phyloP scores from a whole-genome alignment of 257 asterid genomes.

The Solanum okadae region DNA sequence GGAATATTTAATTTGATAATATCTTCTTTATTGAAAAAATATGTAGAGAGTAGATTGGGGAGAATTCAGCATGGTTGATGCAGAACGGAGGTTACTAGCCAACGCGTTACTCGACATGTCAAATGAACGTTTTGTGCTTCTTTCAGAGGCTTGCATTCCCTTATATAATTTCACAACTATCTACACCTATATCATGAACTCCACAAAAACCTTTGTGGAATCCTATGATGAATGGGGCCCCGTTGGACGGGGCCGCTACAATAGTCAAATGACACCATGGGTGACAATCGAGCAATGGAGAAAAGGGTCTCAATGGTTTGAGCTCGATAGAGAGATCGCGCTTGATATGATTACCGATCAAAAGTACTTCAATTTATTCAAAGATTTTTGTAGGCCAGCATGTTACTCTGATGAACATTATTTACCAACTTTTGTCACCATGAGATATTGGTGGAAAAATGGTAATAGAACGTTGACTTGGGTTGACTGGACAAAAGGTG shows the following conservation, averaged over 20 bases:
- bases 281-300: slow-evolving; percentile 46
- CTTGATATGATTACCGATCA: slow-evolving; percentile 33
- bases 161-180: slow-evolving; percentile 49
- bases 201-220: slow-evolving; percentile 42
- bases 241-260: slow-evolving; percentile 66
- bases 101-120: slow-evolving; percentile 75
- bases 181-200: slow-evolving; percentile 36
- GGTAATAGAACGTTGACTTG: slow-evolving; percentile 61
- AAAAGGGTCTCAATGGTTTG: slow-evolving; percentile 79
- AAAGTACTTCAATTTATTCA: slow-evolving; percentile 24
- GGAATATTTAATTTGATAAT: not conserved
- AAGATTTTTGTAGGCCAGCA: slow-evolving; percentile 36
- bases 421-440: slow-evolving; percentile 42
- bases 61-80: slow-evolving; percentile 75
- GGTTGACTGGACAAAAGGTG: slow-evolving; percentile 87
- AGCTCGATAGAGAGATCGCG: slow-evolving; percentile 48
- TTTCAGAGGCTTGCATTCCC: slow-evolving; percentile 73
- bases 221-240: slow-evolving; percentile 48
- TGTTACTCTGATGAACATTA: slow-evolving; percentile 89
- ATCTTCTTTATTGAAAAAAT: not conserved
- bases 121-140: slow-evolving; percentile 71
- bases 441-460: slow-evolving; percentile 31
- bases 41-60: slow-evolving; percentile 58
- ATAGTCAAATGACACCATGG: slow-evolving; percentile 39
- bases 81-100: slow-evolving; percentile 72